Evolutionary conservation across 169 alveolate genomes (phyloP).

Genomic region (Plasmodium reichenowi): DNA sequence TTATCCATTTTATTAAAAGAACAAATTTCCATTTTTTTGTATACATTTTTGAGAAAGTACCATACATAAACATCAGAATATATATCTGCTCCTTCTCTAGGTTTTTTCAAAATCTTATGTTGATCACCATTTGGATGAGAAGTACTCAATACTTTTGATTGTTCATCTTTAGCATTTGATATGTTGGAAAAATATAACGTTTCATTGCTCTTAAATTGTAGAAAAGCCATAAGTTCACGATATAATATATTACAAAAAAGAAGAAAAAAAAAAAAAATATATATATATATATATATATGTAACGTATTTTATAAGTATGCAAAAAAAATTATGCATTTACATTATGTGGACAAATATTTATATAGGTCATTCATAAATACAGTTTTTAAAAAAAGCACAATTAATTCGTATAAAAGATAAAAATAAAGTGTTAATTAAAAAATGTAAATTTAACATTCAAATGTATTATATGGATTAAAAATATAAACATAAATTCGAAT

Average conservation of each 20-base stretch:
- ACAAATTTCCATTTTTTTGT: slow-evolving; percentile 61
- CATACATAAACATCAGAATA: slow-evolving; percentile 54
- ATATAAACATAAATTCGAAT: no score
- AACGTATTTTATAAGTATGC: no score
- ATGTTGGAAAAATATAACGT: slow-evolving; percentile 42
- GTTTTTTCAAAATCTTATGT: not conserved
- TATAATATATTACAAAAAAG: not conserved
- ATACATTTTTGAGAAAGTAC: slow-evolving; percentile 49
- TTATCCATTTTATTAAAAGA: slow-evolving; percentile 22
- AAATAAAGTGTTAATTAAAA: no score
- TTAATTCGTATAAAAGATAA: no score
- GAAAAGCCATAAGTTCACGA: slow-evolving; percentile 30
- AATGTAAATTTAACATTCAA: no score
- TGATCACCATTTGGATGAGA: no score
- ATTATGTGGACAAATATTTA: no score
- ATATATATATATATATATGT: no score
- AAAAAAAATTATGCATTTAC: no score
- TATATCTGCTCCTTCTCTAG: slow-evolving; percentile 15
- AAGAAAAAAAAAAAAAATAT: not conserved
- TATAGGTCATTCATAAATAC: no score
- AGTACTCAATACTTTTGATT: not conserved
- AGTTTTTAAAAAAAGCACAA: no score
- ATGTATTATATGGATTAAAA: no score
- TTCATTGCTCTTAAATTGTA: slow-evolving; percentile 54
- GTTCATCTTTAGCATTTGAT: slow-evolving; percentile 41